Evolutionary conservation across 805 yeast genomes (phyloP), one percentile per base, ranked within the genome.

Genomic region (Monosporozyma servazzii): DNA sequence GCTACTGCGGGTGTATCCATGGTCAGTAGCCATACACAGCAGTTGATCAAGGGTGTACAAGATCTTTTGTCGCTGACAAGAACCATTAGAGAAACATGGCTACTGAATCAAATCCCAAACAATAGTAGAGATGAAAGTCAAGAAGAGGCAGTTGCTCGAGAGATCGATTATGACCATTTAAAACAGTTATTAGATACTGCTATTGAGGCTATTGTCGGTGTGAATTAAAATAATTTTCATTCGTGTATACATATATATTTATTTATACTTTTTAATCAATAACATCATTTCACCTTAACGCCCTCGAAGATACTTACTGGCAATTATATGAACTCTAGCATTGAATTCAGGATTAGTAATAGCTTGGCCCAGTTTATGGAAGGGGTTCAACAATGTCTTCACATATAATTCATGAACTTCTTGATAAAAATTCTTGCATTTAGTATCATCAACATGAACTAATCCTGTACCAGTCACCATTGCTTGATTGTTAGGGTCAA

Each of bases 361-460:
- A 2, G 88, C 82, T 55, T 83, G 86, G 61, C 87, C 86, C 41
- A 81, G 77, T 46, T 77, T 73, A 64, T 90, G 91, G 64, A 93
- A 93, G 1, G 99, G 98, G 57, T 84, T 86, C 73, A 91, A 72
- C 46, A 87, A 64, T 9, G 89, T 80, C 70, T 90, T 91, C 21
- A 87, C 88, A 60, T 91, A 93, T 48, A 91, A 71, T 59, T 91
- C 98, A 68, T 89, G 87, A 8, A 86, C 76, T 55, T 90, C 98
- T 43, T 76, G 75, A 65, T 90, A 87, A 63, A 93, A 90, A 63
- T 85, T 91, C 56, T 83, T 80, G 17, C 90, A 85, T 11, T 83
- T 73, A 57, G 82, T 89, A 56, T 91, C 96, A 55, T 78, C 74
- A 3, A 66, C 74, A 48, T 71, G 71, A 18, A 23, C 30, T 7